A percentile compares a stretch with the other conserved stretches of the same genome.
phyloP scores from a whole-genome alignment of 345 rosid genomes.

The Euclidium syriacum region DNA sequence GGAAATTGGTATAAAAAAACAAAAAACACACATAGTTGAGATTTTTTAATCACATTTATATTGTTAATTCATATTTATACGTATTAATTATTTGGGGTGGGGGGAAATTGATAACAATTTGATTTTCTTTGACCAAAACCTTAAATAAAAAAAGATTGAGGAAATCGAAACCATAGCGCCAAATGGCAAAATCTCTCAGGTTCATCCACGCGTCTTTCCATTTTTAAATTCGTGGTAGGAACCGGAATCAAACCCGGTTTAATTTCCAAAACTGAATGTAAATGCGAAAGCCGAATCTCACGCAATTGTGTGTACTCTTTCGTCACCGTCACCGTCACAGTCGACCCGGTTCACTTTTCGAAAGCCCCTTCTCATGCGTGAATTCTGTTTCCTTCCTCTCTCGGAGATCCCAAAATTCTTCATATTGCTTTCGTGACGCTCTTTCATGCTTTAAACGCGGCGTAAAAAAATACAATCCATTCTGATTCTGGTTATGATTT shows the following conservation, averaged over 20 bases:
- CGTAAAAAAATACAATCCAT: neutral
- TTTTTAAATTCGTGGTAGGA: too few relatives aligned
- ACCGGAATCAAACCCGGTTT: neutral
- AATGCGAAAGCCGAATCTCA: neutral
- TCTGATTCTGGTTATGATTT: neutral
- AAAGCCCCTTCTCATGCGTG: conserved; percentile 21
- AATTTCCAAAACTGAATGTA: too few relatives aligned
- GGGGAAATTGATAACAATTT: too few relatives aligned
- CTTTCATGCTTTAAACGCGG: conserved; percentile 10
- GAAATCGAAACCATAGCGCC: too few relatives aligned
- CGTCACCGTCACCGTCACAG: neutral
- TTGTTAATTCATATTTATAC: too few relatives aligned
- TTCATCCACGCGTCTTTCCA: conserved; percentile 4
- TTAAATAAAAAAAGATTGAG: too few relatives aligned
- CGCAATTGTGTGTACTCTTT: neutral
- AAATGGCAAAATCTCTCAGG: neutral
- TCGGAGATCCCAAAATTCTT: neutral
- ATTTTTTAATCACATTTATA: too few relatives aligned
- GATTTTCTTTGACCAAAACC: too few relatives aligned
- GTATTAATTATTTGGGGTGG: too few relatives aligned
- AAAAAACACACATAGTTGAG: too few relatives aligned
- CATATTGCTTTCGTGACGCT: neutral
- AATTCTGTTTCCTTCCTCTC: conserved; percentile 1
- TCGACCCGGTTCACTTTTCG: neutral
- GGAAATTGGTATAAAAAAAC: too few relatives aligned